Evolutionary conservation across 495 filamentous ascomycete genomes (phyloP).

Genomic region (Rostrohypoxylon terebratum): DNA sequence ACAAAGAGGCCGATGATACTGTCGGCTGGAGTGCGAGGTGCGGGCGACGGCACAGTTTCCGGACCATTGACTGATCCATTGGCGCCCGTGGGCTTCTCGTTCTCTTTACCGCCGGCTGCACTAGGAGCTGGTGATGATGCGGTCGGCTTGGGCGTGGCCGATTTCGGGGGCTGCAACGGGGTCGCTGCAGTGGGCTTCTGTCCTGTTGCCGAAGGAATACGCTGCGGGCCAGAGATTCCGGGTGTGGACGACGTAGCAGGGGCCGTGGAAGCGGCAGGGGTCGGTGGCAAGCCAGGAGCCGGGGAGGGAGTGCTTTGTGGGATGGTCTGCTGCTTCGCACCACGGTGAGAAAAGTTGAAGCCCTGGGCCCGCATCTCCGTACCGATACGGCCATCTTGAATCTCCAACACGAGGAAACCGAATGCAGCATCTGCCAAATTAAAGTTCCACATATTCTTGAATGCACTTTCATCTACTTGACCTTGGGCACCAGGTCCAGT

Average conservation of each 20-base stretch:
- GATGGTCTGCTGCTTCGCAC: conserved; percentile 65
- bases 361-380: conserved; percentile 99
- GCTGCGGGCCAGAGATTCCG: conserved; percentile 48
- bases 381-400: conserved; percentile 93
- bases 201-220: conserved; percentile 51
- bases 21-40: conserved; percentile 56
- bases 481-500: conserved; percentile 78
- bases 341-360: conserved; percentile 98
- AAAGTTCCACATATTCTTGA: conserved; percentile 99
- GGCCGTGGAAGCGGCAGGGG: conserved; percentile 53
- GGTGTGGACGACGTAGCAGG: conserved; percentile 7
- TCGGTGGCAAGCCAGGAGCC: conserved; percentile 52
- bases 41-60: conserved; percentile 59
- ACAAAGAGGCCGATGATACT: conserved; percentile 84
- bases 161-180: conserved; percentile 61
- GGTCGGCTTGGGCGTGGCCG: conserved; percentile 63
- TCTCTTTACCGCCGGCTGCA: conserved; percentile 54
- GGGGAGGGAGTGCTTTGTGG: conserved; percentile 53
- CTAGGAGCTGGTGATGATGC: conserved; percentile 54
- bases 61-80: conserved; percentile 65
- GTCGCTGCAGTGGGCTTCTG: conserved; percentile 56
- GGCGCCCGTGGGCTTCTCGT: conserved; percentile 58
- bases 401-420: conserved; percentile 92
- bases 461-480: conserved; percentile 97
- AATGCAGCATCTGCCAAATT: conserved; percentile 98